Base-by-base conservation (phyloP, 257 asterid genomes). In the Petrea volubilis region DNA sequence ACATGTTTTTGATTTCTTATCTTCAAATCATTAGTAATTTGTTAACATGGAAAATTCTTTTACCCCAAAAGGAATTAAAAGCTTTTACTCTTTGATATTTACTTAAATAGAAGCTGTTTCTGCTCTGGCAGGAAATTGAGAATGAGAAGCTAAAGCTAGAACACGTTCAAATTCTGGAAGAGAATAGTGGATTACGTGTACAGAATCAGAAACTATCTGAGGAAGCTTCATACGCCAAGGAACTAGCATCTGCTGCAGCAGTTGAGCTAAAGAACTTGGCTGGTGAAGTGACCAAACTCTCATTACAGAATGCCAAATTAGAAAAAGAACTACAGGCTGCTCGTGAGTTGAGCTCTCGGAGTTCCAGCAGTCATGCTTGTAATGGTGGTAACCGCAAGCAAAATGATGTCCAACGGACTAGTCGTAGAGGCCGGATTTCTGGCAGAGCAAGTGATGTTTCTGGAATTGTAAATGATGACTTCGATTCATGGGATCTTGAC, bases 231-330 rank as follows among this genome's bases (percentile, higher is more conserved):
- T 95, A 95, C 57, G 99, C 99, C 29, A 95, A 92, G 81, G 99
- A 92, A 77, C 80, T 95, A 70, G 99, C 99, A 68, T 90, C 99
- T 72, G 99, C 98, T 63, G 99, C 99, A 53, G 99, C 98, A 2
- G 88, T 86, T 40, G 99, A 95, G 74, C 82, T 95, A 61, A 95
- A 95, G 83, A 92, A 74, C 79, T 80, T 95, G 75, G 96, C 99
- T 28, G 87, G 92, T 53, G 99, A 95, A 83, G 96, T 95, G 68
- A 95, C 99, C 43, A 92, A 90, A 81, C 83, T 92, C 55, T 92
- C 97, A 5, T 31, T 95, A 29, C 98, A 84, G 56, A 92, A 90
- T 18, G 87, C 91, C 60, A 92, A 86, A 79, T 75, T 91, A 43
- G 98, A 90, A 66, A 95, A 88, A 81, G 98, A 95, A 74, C 23